These are phyloP conservation scores for Blastobotrys raffinosifermentans DNA, from an alignment of 1,139 yeast species.

Conservation along the genomic window DNA sequence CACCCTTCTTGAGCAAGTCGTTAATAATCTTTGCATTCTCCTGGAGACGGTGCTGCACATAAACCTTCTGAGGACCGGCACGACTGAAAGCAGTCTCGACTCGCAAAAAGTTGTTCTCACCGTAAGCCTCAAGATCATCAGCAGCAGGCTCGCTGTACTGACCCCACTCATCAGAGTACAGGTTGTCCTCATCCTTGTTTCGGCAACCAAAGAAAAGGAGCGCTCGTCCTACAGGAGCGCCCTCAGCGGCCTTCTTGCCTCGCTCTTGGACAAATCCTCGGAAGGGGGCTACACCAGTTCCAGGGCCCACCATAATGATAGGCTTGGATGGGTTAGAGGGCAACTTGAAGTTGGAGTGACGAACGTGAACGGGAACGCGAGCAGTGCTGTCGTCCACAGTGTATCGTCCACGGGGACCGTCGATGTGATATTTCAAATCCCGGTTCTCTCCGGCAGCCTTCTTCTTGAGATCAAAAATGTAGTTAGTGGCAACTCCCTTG, in stretches of 20 bases:
- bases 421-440: conserved; percentile 52
- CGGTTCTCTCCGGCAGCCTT: conserved; percentile 47
- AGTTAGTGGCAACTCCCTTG: conserved; percentile 88
- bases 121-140: conserved; percentile 15
- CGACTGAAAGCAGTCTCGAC: conserved; percentile 85
- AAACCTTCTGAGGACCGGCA: conserved; percentile 59
- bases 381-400: conserved; percentile 28
- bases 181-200: conserved; percentile 63
- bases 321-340: conserved; percentile 87
- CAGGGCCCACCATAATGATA: conserved; percentile 91
- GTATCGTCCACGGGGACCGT: conserved; percentile 74
- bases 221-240: conserved; percentile 62
- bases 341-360: conserved; percentile 90
- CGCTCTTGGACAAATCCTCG: conserved; percentile 90
- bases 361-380: conserved; percentile 83
- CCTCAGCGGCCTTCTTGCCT: conserved; percentile 48
- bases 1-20: conserved; percentile 63
- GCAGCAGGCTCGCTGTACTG: conserved; percentile 39
- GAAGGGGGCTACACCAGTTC: conserved; percentile 98
- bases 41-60: conserved; percentile 75
- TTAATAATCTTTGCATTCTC: conserved; percentile 53
- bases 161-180: conserved; percentile 81
- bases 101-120: conserved; percentile 31
- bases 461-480: conserved; percentile 66
- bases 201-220: conserved; percentile 85